phyloP scores from a whole-genome alignment of 2,329 filamentous ascomycete species.

The Blastomyces silverae region DNA sequence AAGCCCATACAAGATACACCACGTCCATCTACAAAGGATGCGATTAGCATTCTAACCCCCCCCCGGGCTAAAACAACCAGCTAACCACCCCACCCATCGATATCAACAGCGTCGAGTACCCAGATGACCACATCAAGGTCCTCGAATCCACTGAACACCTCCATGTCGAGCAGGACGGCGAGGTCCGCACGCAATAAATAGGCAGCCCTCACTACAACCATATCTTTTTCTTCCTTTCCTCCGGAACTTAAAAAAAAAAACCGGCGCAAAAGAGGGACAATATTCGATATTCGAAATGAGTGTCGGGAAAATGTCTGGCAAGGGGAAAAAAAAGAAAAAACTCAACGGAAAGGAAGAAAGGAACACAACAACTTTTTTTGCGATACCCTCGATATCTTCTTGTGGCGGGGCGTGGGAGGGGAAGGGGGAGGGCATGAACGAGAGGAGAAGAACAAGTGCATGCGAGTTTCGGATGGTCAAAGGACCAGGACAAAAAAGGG shows the following conservation, averaged over 20 bases:
- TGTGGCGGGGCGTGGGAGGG: too few species aligned
- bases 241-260: background rate
- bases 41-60: too few species aligned
- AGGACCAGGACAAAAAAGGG: too few species aligned
- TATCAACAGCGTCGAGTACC: constrained; percentile 60
- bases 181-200: constrained; percentile 63
- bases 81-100: background rate
- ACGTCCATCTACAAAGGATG: background rate
- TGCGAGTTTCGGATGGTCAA: too few species aligned
- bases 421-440: too few species aligned
- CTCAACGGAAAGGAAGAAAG: too few species aligned
- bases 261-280: too few species aligned
- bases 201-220: background rate
- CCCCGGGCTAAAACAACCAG: background rate
- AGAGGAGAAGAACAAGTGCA: too few species aligned
- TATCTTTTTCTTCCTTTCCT: too few species aligned
- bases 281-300: too few species aligned
- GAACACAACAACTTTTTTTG: background rate
- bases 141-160: constrained; percentile 65
- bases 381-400: background rate
- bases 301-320: too few species aligned
- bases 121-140: constrained; percentile 57
- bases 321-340: background rate
- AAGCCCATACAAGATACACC: background rate
- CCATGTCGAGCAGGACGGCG: constrained; percentile 68